Evolutionary conservation across 2,329 filamentous ascomycete species (phyloP), one percentile per base, ranked within the genome.

Genomic region (Pezicula carpinea): DNA sequence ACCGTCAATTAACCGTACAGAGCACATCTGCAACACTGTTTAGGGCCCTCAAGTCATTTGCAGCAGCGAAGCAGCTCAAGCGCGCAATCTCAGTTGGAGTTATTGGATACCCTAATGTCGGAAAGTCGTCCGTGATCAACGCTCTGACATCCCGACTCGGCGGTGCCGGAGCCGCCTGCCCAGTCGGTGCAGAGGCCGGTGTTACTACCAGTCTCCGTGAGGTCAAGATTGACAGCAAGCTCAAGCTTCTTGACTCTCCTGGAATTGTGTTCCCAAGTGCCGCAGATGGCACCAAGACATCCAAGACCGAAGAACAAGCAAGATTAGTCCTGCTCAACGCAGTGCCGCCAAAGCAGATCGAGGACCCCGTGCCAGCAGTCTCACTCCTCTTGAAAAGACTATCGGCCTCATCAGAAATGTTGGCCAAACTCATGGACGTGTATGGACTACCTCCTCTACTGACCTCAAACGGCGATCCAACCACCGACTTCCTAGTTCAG

Each of bases 121-220:
- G 91, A 64, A 96, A 96, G 74, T 95, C 89, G 22, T 96, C 90
- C 43, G 89, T 96, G 60, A 96, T 96, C 76, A 96, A 96, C 67
- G 88, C 90, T 14, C 82, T 96, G 47, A 85, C 89, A 17, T 83
- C 87, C 32, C 81, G 89, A 32, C 74, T 96, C 57, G 81, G 85
- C 55, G 78, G 82, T 47, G 82, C 79, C 61, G 74, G 76, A 54
- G 80, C 79, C 32, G 87, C 89, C 36, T 96, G 90, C 66, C 91
- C 91, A 1, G 87, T 88, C 1, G 91, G 91, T 50, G 90, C 91
- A 23, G 91, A 96, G 70, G 91, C 91, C 18, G 91, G 91, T 46
- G 89, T 96, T 33, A 96, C 91, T 5, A 96, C 90, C 36, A 86
- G 81, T 62, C 80, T 96, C 59, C 85, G 91, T 49, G 79, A 89